These are phyloP conservation scores for Talaromyces trachyspermus DNA, from an alignment of 495 filamentous ascomycete species.

Conservation along the genomic window DNA sequence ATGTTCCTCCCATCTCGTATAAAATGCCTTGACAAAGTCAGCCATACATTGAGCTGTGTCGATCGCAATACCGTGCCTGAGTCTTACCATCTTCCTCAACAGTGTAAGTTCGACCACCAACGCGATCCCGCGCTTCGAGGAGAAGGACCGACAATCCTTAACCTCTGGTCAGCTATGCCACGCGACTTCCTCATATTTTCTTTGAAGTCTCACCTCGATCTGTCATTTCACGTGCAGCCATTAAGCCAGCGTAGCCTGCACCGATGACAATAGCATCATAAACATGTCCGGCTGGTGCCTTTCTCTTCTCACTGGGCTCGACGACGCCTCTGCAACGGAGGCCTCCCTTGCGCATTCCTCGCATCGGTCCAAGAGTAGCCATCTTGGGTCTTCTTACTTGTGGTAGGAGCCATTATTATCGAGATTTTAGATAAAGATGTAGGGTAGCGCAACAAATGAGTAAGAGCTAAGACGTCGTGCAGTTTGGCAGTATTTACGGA, in stretches of 20 bases:
- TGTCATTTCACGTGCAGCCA: slow-evolving; percentile 19
- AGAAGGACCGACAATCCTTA: slow-evolving; percentile 12
- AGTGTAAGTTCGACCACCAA: slow-evolving; percentile 26
- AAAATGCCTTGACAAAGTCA: neutral
- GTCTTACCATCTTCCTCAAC: slow-evolving; percentile 12
- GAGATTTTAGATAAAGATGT: neutral
- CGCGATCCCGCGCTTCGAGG: slow-evolving; percentile 28
- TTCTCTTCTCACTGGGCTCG: slow-evolving; percentile 6
- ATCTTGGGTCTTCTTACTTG: slow-evolving; percentile 3
- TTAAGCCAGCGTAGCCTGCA: slow-evolving; percentile 21
- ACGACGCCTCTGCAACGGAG: slow-evolving; percentile 8
- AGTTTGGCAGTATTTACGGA: neutral
- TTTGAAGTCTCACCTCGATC: neutral
- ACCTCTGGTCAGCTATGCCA: neutral
- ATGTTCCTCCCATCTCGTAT: slow-evolving; percentile 28
- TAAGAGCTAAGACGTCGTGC: neutral
- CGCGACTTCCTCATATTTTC: neutral
- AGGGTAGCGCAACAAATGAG: neutral
- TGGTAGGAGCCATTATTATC: neutral
- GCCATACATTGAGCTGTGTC: neutral
- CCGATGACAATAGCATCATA: slow-evolving; percentile 10
- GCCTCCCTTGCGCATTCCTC: slow-evolving; percentile 2
- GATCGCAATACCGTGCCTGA: neutral
- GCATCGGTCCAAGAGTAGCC: slow-evolving; percentile 6
- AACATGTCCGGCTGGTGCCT: neutral